A percentile compares a stretch with the other conserved stretches of the same genome.
Conservation (phyloP, 495 filamentous ascomycete species). For the Aspergillus nanangensis region DNA sequence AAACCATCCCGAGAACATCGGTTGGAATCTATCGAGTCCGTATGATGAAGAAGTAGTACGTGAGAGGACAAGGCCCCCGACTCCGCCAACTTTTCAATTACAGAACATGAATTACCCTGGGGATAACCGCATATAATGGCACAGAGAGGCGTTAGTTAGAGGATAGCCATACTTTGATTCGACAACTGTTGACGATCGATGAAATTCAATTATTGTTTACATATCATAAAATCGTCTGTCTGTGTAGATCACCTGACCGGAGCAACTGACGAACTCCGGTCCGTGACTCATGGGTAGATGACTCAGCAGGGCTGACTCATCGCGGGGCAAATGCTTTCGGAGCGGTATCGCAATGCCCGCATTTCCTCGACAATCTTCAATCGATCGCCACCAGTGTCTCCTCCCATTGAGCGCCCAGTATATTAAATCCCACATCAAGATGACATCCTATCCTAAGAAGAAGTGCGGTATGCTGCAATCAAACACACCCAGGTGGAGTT, state of each 20-base stretch:
- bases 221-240: too few relatives aligned
- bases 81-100: neutral
- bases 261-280: too few relatives aligned
- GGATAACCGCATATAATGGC: too few relatives aligned
- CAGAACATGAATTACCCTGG: neutral
- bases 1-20: slow-evolving; percentile 2
- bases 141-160: too few relatives aligned
- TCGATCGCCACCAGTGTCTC: neutral
- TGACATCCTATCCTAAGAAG: slow-evolving; percentile 39
- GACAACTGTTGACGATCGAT: too few relatives aligned
- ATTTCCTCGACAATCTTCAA: slow-evolving; percentile 17
- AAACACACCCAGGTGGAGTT: neutral
- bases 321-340: slow-evolving; percentile 28
- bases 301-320: slow-evolving; percentile 37
- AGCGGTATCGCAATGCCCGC: slow-evolving; percentile 33
- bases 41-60: neutral
- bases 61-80: neutral
- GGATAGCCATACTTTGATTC: too few relatives aligned
- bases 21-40: slow-evolving; percentile 13
- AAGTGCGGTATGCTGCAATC: slow-evolving; percentile 48
- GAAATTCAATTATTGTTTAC: too few relatives aligned
- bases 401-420: neutral
- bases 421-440: slow-evolving; percentile 15
- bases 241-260: too few relatives aligned
- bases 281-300: too few relatives aligned